These are phyloP conservation scores for Polytrichum formosum DNA, from an alignment of 225 moss, liverwort and hornwort genomes.

Conservation along the genomic window DNA sequence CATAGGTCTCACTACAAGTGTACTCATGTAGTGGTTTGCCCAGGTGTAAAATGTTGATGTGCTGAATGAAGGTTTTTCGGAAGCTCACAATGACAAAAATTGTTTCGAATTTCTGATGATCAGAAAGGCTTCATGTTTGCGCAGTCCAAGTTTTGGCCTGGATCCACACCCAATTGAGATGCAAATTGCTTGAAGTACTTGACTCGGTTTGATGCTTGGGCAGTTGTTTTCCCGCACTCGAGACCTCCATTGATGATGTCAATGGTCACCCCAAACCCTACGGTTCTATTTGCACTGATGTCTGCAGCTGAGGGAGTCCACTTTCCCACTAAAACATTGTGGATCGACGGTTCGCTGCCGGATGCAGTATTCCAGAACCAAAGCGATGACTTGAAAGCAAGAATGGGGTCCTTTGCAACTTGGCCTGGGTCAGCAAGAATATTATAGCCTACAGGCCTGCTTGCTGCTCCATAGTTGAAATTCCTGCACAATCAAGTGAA, in stretches of 20 bases:
- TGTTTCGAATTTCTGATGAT: background rate
- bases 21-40: no score
- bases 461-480: constrained; percentile 55
- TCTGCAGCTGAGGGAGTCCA: constrained; percentile 37
- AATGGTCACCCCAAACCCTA: constrained; percentile 61
- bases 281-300: constrained; percentile 29
- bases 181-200: constrained; percentile 28
- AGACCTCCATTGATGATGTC: constrained; percentile 50
- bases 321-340: constrained; percentile 50
- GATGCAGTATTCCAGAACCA: constrained; percentile 69
- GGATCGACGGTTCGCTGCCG: constrained; percentile 40
- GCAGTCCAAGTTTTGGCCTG: constrained; percentile 58
- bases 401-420: constrained; percentile 27
- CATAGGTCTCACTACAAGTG: no score
- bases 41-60: no score
- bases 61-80: no score
- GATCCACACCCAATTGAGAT: constrained; percentile 16
- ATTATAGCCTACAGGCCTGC: constrained; percentile 17
- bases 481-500: constrained; percentile 33
- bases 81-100: no score
- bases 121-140: constrained; percentile 38
- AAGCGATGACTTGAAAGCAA: constrained; percentile 43
- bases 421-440: constrained; percentile 41
- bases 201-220: constrained; percentile 31
- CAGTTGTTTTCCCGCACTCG: constrained; percentile 35